Base-by-base conservation (phyloP, 257 asterid species). In the Orobanche coerulescens region DNA sequence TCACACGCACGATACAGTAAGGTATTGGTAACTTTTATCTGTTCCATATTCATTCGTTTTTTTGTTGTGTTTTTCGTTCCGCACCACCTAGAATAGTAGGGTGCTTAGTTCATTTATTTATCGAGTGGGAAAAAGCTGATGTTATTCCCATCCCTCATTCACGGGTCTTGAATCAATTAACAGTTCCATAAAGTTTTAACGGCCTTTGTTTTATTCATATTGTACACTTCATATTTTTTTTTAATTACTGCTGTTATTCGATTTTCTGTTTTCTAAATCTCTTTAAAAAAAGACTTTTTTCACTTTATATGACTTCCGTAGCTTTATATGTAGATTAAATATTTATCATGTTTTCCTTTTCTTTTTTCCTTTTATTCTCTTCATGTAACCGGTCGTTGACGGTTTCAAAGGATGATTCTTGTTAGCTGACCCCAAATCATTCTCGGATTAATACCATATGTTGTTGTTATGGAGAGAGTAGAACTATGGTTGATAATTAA, bases 1-100 rank as follows among this genome's bases (percentile, higher is more conserved):
- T 69, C 95, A 24, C 99, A 87, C 77, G 97, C 96, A 47, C 97
- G 99, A 43, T 80, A 89, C 78, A 90, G 95, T 75, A 94, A 87
- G 97, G 99, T 94, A 84, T 56, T 58, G 54, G 28, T 15, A 22
- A 50, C 55, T 25, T 16, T 43, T 14, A 3, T 43, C 1, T 43
- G 7, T 43, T 43, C 11, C 18, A 15, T 5, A 13, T 46, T 68
- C 30, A 60, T 44, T 28, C 24, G 61, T n/a, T 16, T 24, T 26
- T 60, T 57, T 64, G 6, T 37, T 61, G 8, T 44, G 26, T 13
- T 22, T 30, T 65, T 56, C 66, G 11, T 39, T 60, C 24, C 58
- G 13, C 47, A 19, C 67, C 48, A 28, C 19, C 24, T 72, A 18
- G 23, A 40, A 42, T 15, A 19, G 6, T 24, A 51, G 34, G 44